These are phyloP conservation scores for Lactarius akahatsu DNA, from an alignment of 768 basidiomycete genomes.

Conservation along the genomic window DNA sequence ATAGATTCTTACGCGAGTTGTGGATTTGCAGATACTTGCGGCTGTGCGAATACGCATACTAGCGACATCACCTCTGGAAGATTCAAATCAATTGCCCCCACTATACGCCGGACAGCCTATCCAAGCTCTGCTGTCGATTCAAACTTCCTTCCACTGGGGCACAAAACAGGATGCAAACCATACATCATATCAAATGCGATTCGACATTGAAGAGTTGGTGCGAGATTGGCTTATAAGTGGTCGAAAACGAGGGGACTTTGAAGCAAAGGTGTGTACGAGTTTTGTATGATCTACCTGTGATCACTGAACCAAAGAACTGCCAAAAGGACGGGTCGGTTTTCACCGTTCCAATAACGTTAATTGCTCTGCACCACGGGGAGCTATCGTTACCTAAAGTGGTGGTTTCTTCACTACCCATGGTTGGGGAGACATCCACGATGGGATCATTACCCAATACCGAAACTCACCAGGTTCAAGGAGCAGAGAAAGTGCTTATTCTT, in stretches of 20 bases:
- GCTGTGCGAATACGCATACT: constrained; percentile 53
- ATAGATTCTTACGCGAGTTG: constrained; percentile 19
- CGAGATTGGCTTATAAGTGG: constrained; percentile 92
- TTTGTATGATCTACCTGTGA: not conserved
- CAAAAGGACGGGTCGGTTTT: constrained; percentile 62
- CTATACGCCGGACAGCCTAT: constrained; percentile 89
- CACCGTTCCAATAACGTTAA: constrained; percentile 67
- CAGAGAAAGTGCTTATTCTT: constrained; percentile 74
- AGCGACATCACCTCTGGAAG: constrained; percentile 45
- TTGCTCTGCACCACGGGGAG: constrained; percentile 83
- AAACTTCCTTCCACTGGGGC: constrained; percentile 79
- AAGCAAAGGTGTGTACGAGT: constrained; percentile 57
- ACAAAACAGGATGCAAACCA: constrained; percentile 42
- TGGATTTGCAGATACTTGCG: constrained; percentile 56
- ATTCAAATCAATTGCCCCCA: constrained; percentile 22
- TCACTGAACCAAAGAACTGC: not conserved
- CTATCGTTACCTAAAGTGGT: constrained; percentile 72
- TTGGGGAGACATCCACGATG: constrained; percentile 51
- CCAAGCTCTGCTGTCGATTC: constrained; percentile 61
- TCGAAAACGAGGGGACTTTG: constrained; percentile 79
- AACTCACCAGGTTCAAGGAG: constrained; percentile 82
- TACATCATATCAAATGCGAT: constrained; percentile 59
- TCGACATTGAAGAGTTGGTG: constrained; percentile 77
- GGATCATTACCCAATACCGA: constrained; percentile 66
- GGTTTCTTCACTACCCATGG: constrained; percentile 58